Evolutionary conservation across 2,329 filamentous ascomycete genomes (phyloP).

Genomic region (Hypoxylon sp.): DNA sequence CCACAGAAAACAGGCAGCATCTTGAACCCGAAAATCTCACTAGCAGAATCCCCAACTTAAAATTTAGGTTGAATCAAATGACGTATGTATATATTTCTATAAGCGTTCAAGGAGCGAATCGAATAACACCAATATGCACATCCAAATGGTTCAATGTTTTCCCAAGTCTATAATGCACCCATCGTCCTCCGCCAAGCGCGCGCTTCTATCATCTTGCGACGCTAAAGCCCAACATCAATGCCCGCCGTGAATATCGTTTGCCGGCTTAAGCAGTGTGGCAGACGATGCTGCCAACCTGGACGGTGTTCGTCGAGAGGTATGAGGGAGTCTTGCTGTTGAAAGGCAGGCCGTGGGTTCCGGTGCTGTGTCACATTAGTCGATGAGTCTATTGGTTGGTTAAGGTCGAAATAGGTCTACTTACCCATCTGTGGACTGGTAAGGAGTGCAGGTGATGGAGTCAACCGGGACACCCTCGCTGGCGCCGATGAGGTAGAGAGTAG

Average conservation of each 20-base stretch:
- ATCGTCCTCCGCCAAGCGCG: background rate
- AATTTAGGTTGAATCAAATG: conserved; percentile 1
- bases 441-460: conserved; percentile 42
- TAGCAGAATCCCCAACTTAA: background rate
- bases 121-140: conserved; percentile 18
- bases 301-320: conserved; percentile 49
- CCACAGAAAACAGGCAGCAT: conserved; percentile 23
- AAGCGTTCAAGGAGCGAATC: conserved; percentile 11
- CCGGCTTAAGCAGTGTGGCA: conserved; percentile 35
- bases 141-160: conserved; percentile 1
- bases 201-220: background rate
- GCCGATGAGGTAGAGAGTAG: conserved; percentile 47
- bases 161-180: conserved; percentile 11
- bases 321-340: conserved; percentile 44
- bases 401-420: conserved; percentile 15
- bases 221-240: background rate
- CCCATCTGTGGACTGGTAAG: conserved; percentile 41
- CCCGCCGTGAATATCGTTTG: background rate
- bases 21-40: background rate
- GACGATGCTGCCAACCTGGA: conserved; percentile 48
- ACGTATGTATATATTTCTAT: conserved; percentile 17
- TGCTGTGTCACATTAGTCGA: conserved; percentile 30
- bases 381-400: background rate
- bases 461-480: conserved; percentile 16
- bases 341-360: conserved; percentile 36